A percentile compares a stretch with the other conserved stretches of the same genome.
Conservation (phyloP, 2,329 filamentous ascomycete species). For the Botrytis fragariae region DNA sequence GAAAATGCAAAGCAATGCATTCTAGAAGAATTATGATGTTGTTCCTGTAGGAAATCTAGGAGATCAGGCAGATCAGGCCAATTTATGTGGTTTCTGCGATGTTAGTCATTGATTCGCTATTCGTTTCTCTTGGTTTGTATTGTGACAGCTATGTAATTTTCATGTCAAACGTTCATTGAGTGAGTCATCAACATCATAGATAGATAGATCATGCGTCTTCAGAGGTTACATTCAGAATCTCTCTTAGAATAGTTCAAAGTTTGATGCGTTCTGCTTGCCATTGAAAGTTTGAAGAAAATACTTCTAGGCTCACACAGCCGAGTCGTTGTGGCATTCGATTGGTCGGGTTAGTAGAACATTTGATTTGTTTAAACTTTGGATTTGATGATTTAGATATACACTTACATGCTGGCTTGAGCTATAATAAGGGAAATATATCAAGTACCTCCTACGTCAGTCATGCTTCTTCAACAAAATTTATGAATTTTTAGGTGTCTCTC, state of each 20-base stretch:
- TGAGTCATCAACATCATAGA: neutral
- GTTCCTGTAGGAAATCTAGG: no score
- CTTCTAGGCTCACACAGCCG: neutral
- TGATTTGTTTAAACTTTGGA: neutral
- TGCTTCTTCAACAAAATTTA: neutral
- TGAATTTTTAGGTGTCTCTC: neutral
- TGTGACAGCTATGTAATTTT: neutral
- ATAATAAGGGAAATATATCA: neutral
- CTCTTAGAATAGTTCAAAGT: neutral
- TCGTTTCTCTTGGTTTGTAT: neutral
- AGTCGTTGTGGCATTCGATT: neutral
- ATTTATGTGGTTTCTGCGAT: neutral
- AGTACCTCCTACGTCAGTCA: no score
- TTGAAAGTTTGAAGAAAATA: neutral
- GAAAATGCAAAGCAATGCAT: no score
- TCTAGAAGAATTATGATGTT: no score
- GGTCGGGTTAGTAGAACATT: neutral
- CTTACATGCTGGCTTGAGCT: neutral
- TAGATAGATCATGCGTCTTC: neutral
- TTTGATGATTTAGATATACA: neutral
- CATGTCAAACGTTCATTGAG: neutral
- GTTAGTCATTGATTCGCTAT: neutral
- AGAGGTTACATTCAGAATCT: fast-evolving
- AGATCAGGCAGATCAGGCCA: neutral
- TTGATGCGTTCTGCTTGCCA: neutral